Conservation (phyloP, 2,329 filamentous ascomycete genomes). For the Teratosphaeria epicoccoides region DNA sequence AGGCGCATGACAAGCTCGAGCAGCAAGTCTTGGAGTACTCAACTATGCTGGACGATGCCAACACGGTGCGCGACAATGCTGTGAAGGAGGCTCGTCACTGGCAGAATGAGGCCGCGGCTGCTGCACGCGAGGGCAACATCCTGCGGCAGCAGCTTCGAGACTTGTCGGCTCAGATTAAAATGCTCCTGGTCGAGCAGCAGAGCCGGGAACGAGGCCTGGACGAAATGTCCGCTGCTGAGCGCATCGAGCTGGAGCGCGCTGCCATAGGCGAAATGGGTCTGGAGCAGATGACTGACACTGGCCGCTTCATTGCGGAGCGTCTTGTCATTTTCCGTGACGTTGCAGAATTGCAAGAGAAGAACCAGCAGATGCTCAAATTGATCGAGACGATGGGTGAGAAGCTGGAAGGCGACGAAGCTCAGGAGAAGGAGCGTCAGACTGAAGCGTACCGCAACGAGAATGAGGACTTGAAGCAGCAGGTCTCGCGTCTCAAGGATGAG, state of each 20-base stretch:
- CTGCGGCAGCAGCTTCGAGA: conserved; percentile 80
- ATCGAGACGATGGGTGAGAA: conserved; percentile 75
- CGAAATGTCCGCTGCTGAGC: conserved; percentile 60
- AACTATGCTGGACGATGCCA: conserved; percentile 69
- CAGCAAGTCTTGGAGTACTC: conserved; percentile 69
- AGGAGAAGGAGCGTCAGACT: conserved; percentile 45
- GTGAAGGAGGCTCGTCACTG: conserved; percentile 70
- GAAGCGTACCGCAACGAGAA: conserved; percentile 53
- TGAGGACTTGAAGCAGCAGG: conserved; percentile 59
- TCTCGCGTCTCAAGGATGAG: conserved; percentile 74
- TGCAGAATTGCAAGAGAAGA: conserved; percentile 75
- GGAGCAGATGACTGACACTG: conserved; percentile 70
- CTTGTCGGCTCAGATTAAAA: conserved; percentile 78
- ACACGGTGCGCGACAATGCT: conserved; percentile 67
- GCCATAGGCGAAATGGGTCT: conserved; percentile 66
- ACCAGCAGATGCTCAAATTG: conserved; percentile 70
- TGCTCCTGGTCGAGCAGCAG: conserved; percentile 78
- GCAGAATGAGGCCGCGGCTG: conserved; percentile 57
- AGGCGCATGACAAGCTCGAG: conserved; percentile 70
- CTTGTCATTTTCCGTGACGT: conserved; percentile 85
- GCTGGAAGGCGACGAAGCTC: conserved; percentile 83
- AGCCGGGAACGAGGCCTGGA: conserved; percentile 69
- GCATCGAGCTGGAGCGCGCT: conserved; percentile 63
- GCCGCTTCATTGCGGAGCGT: conserved; percentile 78
- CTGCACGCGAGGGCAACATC: conserved; percentile 59